Evolutionary conservation across 108 stramenopile genomes (phyloP), one percentile per base, ranked within the genome.

Genomic region (Nannochloropsis salina): DNA sequence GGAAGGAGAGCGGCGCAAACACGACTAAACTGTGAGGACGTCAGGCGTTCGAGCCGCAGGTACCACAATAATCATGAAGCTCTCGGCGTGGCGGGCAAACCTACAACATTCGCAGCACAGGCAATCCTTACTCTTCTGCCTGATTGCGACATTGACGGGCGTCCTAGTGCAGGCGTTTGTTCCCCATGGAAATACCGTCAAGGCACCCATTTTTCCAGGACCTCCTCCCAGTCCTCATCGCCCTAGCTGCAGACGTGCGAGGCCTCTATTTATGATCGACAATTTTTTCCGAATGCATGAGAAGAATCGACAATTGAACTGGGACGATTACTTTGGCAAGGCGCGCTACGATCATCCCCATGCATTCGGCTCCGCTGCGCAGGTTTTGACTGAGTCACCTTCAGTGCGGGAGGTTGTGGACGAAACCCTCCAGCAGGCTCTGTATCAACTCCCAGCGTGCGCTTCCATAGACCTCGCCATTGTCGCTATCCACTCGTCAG

Each of bases 361-460:
- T n/a, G 61, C 61, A 15, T 74, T 74, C n/a, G 61, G 61, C 6
- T 74, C 61, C 61, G 15, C 20, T 74, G 61, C 61, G 20, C 61
- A 74, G 6, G 4, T n/a, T 74, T 74, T 74, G 61, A n/a, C 8
- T 15, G 61, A n/a, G 61, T 15, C 61, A 3, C 20, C 2, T n/a
- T 74, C 61, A 1, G 20, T n/a, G n/a, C 20, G 20, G n/a, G 61
- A 15, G 61, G 61, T 2, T n/a, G 61, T 74, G 20, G 61, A 74
- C 61, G 61, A 15, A n/a, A n/a, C 2, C 3, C n/a, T 74, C 20
- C 61, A 74, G 61, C 61, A 74, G n/a, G 61, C 61, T n/a, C 61
- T 74, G 61, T 74, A 74, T n/a, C 61, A 74, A n/a, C 61, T 74
- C 61, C 61, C 61, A n/a, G 61, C 61, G n/a, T 74, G 61, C n/a